Percentiles rank a stretch among this genome's conserved stretches.
Conservation (phyloP, 257 asterid genomes). For the Capsicum chinense region DNA sequence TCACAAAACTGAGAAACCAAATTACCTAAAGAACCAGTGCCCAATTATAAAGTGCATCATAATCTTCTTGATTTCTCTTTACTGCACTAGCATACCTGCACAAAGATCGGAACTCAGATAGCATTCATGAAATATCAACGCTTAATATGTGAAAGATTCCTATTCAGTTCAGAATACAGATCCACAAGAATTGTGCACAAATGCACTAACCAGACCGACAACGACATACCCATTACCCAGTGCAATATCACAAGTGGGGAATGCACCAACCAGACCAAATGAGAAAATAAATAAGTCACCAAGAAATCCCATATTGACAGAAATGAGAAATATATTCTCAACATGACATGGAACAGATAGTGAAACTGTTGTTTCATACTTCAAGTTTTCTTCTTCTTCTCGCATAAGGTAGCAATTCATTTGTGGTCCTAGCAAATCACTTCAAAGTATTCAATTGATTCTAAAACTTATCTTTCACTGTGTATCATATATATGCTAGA, state of each 20-base stretch:
- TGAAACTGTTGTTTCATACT: neutral
- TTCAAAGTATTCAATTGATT: conserved; percentile 11
- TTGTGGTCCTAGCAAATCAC: neutral
- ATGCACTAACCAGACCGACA: neutral
- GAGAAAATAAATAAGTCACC: conserved; percentile 22
- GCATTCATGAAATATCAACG: conserved; percentile 30
- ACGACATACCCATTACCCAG: neutral
- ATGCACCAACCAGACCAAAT: neutral
- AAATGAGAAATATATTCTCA: conserved; percentile 1
- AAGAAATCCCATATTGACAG: conserved; percentile 22
- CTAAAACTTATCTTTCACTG: conserved; percentile 6
- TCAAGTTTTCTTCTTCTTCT: neutral
- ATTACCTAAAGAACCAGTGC: conserved; percentile 96
- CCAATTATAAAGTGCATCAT: conserved; percentile 98
- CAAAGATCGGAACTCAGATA: conserved; percentile 30
- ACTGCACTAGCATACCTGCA: conserved; percentile 91
- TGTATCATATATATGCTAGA: neutral
- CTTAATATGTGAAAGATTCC: conserved; percentile 5
- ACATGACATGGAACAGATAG: neutral
- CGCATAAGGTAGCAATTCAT: neutral
- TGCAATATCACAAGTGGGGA: neutral
- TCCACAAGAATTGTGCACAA: neutral
- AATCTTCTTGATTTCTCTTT: conserved; percentile 93
- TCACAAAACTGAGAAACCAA: conserved; percentile 10
- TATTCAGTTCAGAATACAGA: conserved; percentile 26